Base-by-base conservation (phyloP, 2,329 filamentous ascomycete genomes). In the Macrophomina pseudophaseolina region DNA sequence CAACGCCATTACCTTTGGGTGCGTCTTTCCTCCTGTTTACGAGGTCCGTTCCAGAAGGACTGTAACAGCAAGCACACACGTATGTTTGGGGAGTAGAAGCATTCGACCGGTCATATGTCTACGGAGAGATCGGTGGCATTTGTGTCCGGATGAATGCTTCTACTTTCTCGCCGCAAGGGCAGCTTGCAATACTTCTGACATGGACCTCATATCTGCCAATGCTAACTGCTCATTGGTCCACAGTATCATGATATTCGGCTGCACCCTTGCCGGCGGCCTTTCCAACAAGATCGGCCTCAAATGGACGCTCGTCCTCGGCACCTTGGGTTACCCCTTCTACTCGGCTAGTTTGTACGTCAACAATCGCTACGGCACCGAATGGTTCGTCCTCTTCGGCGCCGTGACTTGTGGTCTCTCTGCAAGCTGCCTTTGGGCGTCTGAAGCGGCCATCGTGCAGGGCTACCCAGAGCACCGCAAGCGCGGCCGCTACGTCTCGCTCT, bases 241-340 rank as follows among this genome's bases (percentile, higher is more conserved):
- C 23, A 59, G 87, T 52, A 82, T 92, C 5, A 92, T 92, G 89
- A 87, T 92, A 0, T 72, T 92, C 0, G 90, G 88, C 0, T 92
- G 90, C 73, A 88, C 85, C 72, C 86, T 92, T 54, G 86, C 86
- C 0, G 88, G 87, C 64, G 81, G 85, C 0, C 76, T 92, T 6
- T 88, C 91, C 0, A 85, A 85, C 42, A 87, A 86, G 52, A 85
- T 92, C 51, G 90, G 91, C 0, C 90, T 93, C 69, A 91, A 91
- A 71, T 86, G 87, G 59, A 86, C 90, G 0, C 77, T 93, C 16
- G 71, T 76, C 32, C 67, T 76, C 11, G 75, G 75, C 28, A 75
- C 74, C 4, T 53, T 75, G 3, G 73, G 74, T 7, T 76, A 77
- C 64, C 72, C 72, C n/a, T 72, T 73, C 32, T 76, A 76, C 68